These are phyloP conservation scores for Ogataea chonburiensis DNA, from an alignment of 805 yeast species.

Conservation along the genomic window DNA sequence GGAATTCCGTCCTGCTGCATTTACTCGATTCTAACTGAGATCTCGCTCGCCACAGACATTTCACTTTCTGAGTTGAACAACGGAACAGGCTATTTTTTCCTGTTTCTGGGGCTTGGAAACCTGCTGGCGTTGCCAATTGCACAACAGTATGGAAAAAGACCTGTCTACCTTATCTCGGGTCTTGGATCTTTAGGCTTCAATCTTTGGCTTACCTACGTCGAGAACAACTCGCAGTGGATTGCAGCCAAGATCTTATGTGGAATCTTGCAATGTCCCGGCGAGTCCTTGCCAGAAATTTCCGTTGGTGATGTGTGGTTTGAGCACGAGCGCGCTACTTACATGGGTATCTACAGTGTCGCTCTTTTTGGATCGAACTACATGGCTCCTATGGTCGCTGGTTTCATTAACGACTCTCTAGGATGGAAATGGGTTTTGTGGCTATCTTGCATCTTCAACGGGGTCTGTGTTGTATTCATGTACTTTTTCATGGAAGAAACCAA, in stretches of 20 bases:
- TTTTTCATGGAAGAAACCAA: constrained; percentile 57
- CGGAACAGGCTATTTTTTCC: constrained; percentile 39
- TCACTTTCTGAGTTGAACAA: constrained; percentile 33
- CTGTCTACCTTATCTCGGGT: constrained; percentile 35
- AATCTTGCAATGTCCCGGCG: constrained; percentile 38
- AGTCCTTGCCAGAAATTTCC: constrained; percentile 49
- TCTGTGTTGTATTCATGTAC: constrained; percentile 38
- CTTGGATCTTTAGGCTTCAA: constrained; percentile 31
- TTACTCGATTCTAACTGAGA: constrained; percentile 28
- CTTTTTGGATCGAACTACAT: constrained; percentile 52
- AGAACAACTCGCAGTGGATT: constrained; percentile 33
- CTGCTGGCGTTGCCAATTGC: constrained; percentile 39
- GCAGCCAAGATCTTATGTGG: constrained; percentile 35
- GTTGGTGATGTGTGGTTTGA: constrained; percentile 50
- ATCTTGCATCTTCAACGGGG: constrained; percentile 47
- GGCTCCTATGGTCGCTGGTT: constrained; percentile 62
- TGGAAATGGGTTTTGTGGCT: constrained; percentile 55
- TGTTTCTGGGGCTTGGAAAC: constrained; percentile 42
- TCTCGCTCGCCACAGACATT: constrained; percentile 24
- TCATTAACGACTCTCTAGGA: constrained; percentile 47
- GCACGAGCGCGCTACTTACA: constrained; percentile 47
- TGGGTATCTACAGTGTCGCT: constrained; percentile 52
- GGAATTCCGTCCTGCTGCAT: constrained; percentile 29
- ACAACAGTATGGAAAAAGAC: constrained; percentile 39
- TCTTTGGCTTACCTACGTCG: constrained; percentile 36